Percentiles rank a stretch among this genome's conserved stretches.
Evolutionary conservation across 2,329 filamentous ascomycete species (phyloP).

Genomic region (Sclerotinia sclerotiorum): DNA sequence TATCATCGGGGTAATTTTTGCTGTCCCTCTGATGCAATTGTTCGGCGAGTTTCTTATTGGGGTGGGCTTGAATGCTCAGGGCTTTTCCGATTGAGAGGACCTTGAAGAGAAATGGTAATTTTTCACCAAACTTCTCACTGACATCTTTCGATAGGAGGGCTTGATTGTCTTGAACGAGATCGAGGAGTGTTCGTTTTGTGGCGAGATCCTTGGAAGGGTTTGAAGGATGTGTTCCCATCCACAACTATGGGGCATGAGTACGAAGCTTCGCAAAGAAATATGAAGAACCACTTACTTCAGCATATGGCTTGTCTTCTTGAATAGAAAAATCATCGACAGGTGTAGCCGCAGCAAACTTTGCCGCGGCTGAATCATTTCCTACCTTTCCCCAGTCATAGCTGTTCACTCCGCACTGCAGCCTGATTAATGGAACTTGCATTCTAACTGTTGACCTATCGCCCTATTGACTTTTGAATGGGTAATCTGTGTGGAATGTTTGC

Average conservation of each 20-base stretch:
- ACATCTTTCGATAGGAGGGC: slow-evolving; percentile 75
- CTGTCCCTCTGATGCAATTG: slow-evolving; percentile 81
- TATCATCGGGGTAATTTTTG: slow-evolving; percentile 97
- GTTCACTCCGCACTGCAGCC: slow-evolving; percentile 89
- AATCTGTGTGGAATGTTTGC: not conserved
- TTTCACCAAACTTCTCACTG: slow-evolving; percentile 71
- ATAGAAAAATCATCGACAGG: slow-evolving; percentile 72
- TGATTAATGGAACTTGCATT: slow-evolving; percentile 70
- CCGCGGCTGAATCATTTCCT: slow-evolving; percentile 82
- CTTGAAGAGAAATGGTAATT: slow-evolving; percentile 96
- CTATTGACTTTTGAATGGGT: not conserved
- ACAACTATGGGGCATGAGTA: slow-evolving; percentile 60
- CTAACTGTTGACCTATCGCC: slow-evolving; percentile 1
- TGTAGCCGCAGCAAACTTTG: slow-evolving; percentile 84
- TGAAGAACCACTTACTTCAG: slow-evolving; percentile 61
- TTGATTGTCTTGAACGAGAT: slow-evolving; percentile 84
- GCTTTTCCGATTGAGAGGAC: slow-evolving; percentile 95
- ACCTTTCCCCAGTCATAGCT: slow-evolving; percentile 99
- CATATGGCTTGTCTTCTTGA: slow-evolving; percentile 86
- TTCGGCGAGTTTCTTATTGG: slow-evolving; percentile 92
- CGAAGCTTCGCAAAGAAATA: slow-evolving; percentile 42
- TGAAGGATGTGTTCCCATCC: slow-evolving; percentile 98
- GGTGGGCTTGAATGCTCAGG: slow-evolving; percentile 94
- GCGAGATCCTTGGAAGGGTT: slow-evolving; percentile 88
- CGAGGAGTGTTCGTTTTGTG: slow-evolving; percentile 81